These are phyloP conservation scores for Starmerella vaccinii DNA, from an alignment of 805 yeast species.

Conservation along the genomic window DNA sequence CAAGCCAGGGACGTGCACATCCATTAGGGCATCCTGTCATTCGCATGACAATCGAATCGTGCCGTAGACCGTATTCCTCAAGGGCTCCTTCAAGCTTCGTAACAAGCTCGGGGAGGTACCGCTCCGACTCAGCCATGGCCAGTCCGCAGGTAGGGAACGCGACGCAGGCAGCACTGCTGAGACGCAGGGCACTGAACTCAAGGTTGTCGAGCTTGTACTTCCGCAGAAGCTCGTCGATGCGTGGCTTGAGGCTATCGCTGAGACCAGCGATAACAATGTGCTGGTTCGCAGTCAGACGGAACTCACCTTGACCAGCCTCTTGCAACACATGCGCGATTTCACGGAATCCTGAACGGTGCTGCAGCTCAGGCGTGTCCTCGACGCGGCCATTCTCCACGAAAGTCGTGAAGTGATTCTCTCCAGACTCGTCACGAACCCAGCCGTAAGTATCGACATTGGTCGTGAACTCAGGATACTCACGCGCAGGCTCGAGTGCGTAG, in stretches of 20 bases:
- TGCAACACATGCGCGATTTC: conserved; percentile 64
- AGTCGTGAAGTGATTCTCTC: conserved; percentile 80
- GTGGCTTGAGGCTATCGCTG: conserved; percentile 54
- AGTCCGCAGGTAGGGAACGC: conserved; percentile 98
- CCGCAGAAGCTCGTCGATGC: conserved; percentile 53
- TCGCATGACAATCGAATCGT: conserved; percentile 90
- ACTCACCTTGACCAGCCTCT: conserved; percentile 47
- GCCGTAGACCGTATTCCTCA: conserved; percentile 87
- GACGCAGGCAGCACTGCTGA: conserved; percentile 92
- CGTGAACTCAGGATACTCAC: conserved; percentile 57
- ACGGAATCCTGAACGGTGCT: conserved; percentile 77
- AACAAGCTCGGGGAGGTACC: conserved; percentile 75
- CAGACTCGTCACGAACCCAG: conserved; percentile 72
- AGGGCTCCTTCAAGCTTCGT: conserved; percentile 73
- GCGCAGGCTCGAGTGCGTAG: conserved; percentile 56
- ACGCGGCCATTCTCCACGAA: conserved; percentile 95
- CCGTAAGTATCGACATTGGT: conserved; percentile 88
- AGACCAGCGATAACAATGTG: conserved; percentile 71
- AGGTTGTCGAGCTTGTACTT: conserved; percentile 76
- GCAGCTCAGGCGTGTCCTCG: conserved; percentile 81
- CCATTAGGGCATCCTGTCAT: conserved; percentile 99
- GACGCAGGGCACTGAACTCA: conserved; percentile 69
- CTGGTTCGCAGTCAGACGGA: conserved; percentile 93
- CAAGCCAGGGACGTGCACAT: conserved; percentile 97
- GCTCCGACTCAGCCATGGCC: conserved; percentile 97